A percentile compares a stretch with the other conserved stretches of the same genome.
Conservation (phyloP, 306 rosid genomes). For the Ziziphus jujuba region DNA sequence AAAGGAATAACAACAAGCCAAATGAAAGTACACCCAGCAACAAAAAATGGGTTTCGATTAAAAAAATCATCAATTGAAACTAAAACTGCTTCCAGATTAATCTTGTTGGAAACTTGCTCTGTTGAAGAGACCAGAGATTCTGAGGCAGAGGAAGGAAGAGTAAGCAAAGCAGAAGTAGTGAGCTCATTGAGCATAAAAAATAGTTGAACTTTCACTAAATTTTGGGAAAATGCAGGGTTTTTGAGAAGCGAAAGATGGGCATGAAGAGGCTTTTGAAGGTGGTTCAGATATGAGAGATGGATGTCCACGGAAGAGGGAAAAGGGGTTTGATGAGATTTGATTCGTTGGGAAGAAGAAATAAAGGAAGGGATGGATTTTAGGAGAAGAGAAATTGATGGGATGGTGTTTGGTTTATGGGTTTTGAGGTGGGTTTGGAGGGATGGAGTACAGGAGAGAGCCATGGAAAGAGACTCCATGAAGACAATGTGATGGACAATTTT, state of each 20-base stretch:
- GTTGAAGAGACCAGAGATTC: constrained; percentile 38
- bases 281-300: constrained; percentile 13
- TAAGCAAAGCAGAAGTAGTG: constrained; percentile 32
- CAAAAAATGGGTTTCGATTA: constrained; percentile 76
- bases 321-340: constrained; percentile 19
- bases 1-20: constrained; percentile 79
- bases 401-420: constrained; percentile 36
- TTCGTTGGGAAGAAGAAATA: constrained; percentile 20
- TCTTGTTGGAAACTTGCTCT: constrained; percentile 50
- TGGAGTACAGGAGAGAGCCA: constrained; percentile 54
- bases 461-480: constrained; percentile 62
- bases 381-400: constrained; percentile 36
- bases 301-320: constrained; percentile 24
- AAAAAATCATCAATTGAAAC: constrained; percentile 67
- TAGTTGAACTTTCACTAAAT: constrained; percentile 22
- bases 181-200: constrained; percentile 38
- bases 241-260: constrained; percentile 17
- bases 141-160: constrained; percentile 56
- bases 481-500: not conserved
- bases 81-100: constrained; percentile 62
- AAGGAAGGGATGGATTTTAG: constrained; percentile 27
- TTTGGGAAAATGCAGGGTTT: constrained; percentile 14
- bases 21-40: constrained; percentile 73
- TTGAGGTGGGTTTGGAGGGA: constrained; percentile 40
- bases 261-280: constrained; percentile 25